phyloP scores from a whole-genome alignment of 2,329 filamentous ascomycete genomes.

The Xylaria hypoxylon region DNA sequence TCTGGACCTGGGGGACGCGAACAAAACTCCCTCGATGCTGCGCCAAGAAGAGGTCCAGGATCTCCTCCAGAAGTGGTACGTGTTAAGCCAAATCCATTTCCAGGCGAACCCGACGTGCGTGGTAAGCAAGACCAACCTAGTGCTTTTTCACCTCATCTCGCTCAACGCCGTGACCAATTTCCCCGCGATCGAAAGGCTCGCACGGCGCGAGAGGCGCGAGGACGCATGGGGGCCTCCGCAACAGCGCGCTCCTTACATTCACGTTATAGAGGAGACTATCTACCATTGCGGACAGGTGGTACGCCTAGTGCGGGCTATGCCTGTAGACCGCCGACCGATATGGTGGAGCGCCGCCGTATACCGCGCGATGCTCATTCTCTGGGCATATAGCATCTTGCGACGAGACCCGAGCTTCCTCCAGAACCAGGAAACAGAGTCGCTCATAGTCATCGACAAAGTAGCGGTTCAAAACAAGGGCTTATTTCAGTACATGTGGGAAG shows the following conservation, averaged over 20 bases:
- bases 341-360: conserved; percentile 81
- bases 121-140: conserved; percentile 72
- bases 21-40: conserved; percentile 68
- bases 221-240: conserved; percentile 60
- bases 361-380: conserved; percentile 72
- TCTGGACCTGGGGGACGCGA: conserved; percentile 59
- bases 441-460: conserved; percentile 56
- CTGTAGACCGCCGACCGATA: conserved; percentile 68
- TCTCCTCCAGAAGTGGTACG: conserved; percentile 74
- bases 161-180: conserved; percentile 77
- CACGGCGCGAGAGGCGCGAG: conserved; percentile 69
- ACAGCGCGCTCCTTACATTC: conserved; percentile 72
- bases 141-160: conserved; percentile 77
- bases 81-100: conserved; percentile 67
- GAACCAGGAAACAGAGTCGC: conserved; percentile 35
- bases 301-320: conserved; percentile 70
- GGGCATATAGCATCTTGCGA: conserved; percentile 69
- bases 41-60: conserved; percentile 73
- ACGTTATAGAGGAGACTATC: conserved; percentile 70
- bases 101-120: conserved; percentile 68
- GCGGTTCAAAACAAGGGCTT: conserved; percentile 55
- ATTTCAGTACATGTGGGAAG: conserved; percentile 55
- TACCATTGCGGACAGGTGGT: conserved; percentile 77
- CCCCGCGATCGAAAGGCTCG: conserved; percentile 73
- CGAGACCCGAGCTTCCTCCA: conserved; percentile 58